Evolutionary conservation across 1,139 yeast genomes (phyloP), one percentile per base, ranked within the genome.

Genomic region (Candida mesenterica): DNA sequence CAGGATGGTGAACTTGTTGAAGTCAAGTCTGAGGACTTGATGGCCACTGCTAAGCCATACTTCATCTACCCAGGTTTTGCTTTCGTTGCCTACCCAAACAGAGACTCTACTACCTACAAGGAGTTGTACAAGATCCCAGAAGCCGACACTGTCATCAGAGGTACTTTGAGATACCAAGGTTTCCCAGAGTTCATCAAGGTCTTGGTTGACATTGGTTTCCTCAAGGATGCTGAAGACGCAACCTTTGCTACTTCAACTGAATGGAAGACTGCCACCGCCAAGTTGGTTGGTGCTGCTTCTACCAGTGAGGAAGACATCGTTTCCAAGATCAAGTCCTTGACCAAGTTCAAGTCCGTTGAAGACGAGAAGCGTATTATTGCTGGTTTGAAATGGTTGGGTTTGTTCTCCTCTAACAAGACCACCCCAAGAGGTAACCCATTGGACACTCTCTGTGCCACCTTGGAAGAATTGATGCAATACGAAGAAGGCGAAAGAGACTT

Each of bases 151-250:
- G 89, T 92, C 44, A 78, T 92, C 54, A 86, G 98, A 74, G 98
- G 98, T 58, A 92, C 98, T 45, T 77, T 92, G 60, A 81, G 98
- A 71, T 92, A 76, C 79, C 97, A 89, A 69, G 98, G 98, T 34
- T 92, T 92, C 90, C 97, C 97, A 40, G 96, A 90, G 70, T 90
- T 92, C 62, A 82, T 90, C 65, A 90, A 90, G 72, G 97, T 84
- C 33, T 77, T 92, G 41, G 97, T 92, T 42, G 97, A 92, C 64
- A 70, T 89, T 55, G 97, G 97, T 22, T 82, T 92, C 78, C 77
- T 92, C 58, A 80, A 79, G 59, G 98, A 92, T 52, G 82, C 79
- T 31, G 75, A 77, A 45, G 63, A 66, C 43, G 82, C 77, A 43
- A 65, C 72, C 45, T 83, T 89, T 65, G 51, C 71, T 41, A 52